phyloP scores from a whole-genome alignment of 257 asterid genomes.

The Ajuga chamaepitys region DNA sequence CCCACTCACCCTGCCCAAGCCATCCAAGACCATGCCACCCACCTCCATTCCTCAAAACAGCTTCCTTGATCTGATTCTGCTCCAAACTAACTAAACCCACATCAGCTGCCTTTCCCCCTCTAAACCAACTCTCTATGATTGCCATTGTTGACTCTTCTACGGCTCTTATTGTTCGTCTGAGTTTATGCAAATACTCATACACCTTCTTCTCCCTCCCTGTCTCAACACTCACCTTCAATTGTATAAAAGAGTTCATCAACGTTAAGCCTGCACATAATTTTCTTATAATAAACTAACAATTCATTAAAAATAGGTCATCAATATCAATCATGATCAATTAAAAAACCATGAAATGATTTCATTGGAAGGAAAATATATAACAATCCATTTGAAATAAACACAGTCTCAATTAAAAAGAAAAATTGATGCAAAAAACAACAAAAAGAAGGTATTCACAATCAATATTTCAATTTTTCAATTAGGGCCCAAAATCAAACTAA shows the following conservation, averaged over 20 bases:
- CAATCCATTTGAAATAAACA: not conserved
- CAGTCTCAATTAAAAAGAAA: not conserved
- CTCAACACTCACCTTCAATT: conserved; percentile 63
- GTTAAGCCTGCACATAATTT: not conserved
- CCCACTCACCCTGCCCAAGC: conserved; percentile 83
- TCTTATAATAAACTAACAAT: not conserved
- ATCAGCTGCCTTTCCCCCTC: conserved; percentile 41
- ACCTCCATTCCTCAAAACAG: conserved; percentile 58
- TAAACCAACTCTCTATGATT: conserved; percentile 62
- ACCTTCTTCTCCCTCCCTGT: conserved; percentile 53
- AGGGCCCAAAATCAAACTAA: too few relatives aligned
- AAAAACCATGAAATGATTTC: not conserved
- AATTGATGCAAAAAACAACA: not conserved
- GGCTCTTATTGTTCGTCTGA: conserved; percentile 46
- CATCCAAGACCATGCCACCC: conserved; percentile 98
- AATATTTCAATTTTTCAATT: not conserved
- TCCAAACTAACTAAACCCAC: conserved; percentile 34
- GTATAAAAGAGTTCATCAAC: not conserved
- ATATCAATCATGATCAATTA: not conserved
- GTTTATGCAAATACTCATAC: conserved; percentile 77
- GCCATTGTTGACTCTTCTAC: conserved; percentile 51
- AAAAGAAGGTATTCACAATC: not conserved
- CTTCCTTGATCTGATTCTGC: conserved; percentile 49
- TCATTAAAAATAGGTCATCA: not conserved
- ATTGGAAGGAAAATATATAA: not conserved